Evolutionary conservation across 345 rosid species (phyloP).

Genomic region (Acer saccharum): DNA sequence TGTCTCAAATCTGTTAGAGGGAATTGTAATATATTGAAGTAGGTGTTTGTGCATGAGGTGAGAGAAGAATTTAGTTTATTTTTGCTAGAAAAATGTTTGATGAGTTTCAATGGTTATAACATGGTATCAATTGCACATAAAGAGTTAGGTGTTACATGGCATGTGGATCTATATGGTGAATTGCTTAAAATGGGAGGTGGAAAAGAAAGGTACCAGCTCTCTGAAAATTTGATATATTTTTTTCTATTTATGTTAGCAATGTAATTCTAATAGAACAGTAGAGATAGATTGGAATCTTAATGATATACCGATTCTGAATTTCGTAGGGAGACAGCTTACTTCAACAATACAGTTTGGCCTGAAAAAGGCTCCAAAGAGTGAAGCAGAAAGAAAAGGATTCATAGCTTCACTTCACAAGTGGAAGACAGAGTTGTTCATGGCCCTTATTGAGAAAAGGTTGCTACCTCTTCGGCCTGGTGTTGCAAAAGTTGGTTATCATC

Average conservation of each 20-base stretch:
- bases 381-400: slow-evolving; percentile 84
- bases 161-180: slow-evolving; percentile 88
- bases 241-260: neutral
- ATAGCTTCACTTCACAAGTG: slow-evolving; percentile 71
- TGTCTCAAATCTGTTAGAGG: neutral
- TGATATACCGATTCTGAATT: neutral
- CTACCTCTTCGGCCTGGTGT: slow-evolving; percentile 73
- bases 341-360: slow-evolving; percentile 87
- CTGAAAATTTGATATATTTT: neutral
- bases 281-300: neutral
- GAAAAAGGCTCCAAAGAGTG: slow-evolving; percentile 83
- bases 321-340: slow-evolving; percentile 91
- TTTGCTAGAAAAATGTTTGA: neutral
- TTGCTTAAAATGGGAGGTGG: slow-evolving; percentile 96
- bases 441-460: too few relatives aligned
- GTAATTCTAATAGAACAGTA: neutral
- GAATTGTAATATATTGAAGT: neutral
- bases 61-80: neutral
- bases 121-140: slow-evolving; percentile 38
- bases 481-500: slow-evolving; percentile 59
- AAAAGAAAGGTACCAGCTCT: slow-evolving; percentile 67
- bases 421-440: too few relatives aligned
- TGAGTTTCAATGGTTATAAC: neutral
- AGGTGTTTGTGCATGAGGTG: neutral
- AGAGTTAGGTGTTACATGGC: slow-evolving; percentile 88